Base-by-base conservation (phyloP, 2,329 filamentous ascomycete species). In the Trichophyton verrucosum region DNA sequence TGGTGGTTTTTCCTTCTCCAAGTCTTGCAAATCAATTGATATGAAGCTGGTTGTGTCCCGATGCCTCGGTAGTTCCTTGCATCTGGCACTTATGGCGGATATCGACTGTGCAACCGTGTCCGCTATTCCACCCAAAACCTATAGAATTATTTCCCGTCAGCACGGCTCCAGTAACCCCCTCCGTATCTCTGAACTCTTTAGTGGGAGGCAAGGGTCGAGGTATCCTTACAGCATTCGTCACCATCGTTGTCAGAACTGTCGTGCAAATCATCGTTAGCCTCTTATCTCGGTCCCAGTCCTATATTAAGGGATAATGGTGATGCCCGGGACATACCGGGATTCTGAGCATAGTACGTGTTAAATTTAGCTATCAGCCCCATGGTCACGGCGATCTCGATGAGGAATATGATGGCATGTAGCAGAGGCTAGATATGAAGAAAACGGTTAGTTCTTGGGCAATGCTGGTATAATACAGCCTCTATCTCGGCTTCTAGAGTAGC, bases 71-170 rank as follows among this genome's bases (percentile, higher is more conserved):
- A 84, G 69, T 6, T 85, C 81, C 64, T 84, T 83, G 71, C 87
- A 76, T 62, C 88, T 86, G 63, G 71, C 65, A 60, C 67, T 71
- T 63, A 96, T 82, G 20, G 91, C 85, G 2, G 94, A 95, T 72
- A 99, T 88, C 62, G 88, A 86, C 75, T 99, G 94, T 62, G 94
- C 94, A 56, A 95, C 89, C 38, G 94, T 97, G 75, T 99, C 94
- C 74, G 94, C 94, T 67, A 99, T 87, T 68, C 94, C 94, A 77
- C 90, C 91, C 62, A 99, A 85, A 61, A 97, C 77, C 82, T 85
- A 57, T 44, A 17, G n/a, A 3, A 13, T 38, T 38, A 38, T 38
- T 53, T 20, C 27, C 51, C 24, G 27, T 55, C 51, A 55, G 51
- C 11, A 7, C 17, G 27, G 51, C 8, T 30, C 33, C 9, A 13